phyloP scores from a whole-genome alignment of 768 basidiomycete genomes.

The Amanita rimosa region DNA sequence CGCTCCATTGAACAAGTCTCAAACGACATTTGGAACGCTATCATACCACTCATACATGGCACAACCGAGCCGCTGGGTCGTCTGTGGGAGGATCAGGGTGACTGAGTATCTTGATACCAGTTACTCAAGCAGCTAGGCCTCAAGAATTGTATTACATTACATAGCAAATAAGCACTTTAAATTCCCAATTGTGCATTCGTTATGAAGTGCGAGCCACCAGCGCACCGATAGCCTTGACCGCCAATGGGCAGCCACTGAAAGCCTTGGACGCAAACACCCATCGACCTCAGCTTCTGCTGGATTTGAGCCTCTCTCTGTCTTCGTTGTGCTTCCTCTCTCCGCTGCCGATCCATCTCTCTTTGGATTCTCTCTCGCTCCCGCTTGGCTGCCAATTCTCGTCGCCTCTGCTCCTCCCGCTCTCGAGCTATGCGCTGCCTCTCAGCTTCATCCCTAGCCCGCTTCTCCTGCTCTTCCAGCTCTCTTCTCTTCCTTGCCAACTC shows the following conservation, averaged over 20 bases:
- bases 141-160: too few species aligned
- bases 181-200: conserved; percentile 10
- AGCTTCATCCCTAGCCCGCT: conserved; percentile 15
- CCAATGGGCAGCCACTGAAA: conserved; percentile 14
- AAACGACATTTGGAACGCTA: conserved; percentile 3
- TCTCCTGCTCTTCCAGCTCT: conserved; percentile 13
- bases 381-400: conserved; percentile 11
- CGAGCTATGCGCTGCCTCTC: conserved; percentile 18
- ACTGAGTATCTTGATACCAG: not conserved
- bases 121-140: not conserved
- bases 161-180: not conserved
- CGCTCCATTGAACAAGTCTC: conserved; percentile 1
- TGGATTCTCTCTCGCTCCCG: conserved; percentile 10
- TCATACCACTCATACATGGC: not conserved
- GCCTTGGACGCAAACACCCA: conserved; percentile 35
- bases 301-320: conserved; percentile 28
- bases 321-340: conserved; percentile 14
- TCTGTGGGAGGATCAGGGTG: not conserved
- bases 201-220: conserved; percentile 16
- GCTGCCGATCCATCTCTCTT: conserved; percentile 9
- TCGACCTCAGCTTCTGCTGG: conserved; percentile 27
- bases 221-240: conserved; percentile 15
- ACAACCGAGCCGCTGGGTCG: conserved; percentile 1
- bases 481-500: conserved; percentile 13
- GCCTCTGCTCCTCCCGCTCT: conserved; percentile 16